Conservation (phyloP, 768 basidiomycete genomes). For the Clitopilus hobsonii region DNA sequence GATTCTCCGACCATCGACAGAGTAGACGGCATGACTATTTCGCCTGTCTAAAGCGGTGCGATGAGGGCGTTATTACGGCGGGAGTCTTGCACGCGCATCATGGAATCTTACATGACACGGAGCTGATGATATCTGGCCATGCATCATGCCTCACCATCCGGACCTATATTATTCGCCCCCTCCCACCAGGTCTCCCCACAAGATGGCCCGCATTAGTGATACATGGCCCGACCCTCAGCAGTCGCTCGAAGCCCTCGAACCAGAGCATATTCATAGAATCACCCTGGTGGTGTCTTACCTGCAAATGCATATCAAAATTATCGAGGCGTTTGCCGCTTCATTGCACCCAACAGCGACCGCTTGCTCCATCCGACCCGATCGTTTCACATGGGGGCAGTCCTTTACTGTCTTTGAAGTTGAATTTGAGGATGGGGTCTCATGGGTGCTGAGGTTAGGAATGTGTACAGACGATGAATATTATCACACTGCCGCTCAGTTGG, state of each 20-base stretch:
- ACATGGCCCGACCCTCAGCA: conserved; percentile 32
- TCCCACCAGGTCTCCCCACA: background rate
- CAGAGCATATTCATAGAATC: conserved; percentile 28
- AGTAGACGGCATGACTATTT: background rate
- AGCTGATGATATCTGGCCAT: background rate
- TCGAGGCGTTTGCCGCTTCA: conserved; percentile 29
- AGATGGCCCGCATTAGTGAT: conserved; percentile 28
- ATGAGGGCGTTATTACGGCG: background rate
- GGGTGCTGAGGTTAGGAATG: conserved; percentile 39
- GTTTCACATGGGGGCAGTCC: conserved; percentile 38
- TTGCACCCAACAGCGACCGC: conserved; percentile 24
- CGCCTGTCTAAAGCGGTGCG: background rate
- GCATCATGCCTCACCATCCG: background rate
- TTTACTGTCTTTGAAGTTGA: conserved; percentile 34
- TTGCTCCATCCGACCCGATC: conserved; percentile 26
- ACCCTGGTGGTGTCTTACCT: conserved; percentile 31
- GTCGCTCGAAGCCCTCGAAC: conserved; percentile 29
- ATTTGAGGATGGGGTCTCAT: conserved; percentile 25
- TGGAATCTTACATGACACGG: background rate
- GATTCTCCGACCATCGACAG: background rate
- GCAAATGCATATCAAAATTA: conserved; percentile 21
- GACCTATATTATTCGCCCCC: background rate
- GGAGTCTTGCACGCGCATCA: background rate
- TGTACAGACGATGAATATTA: conserved; percentile 35
- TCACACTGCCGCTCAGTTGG: conserved; percentile 37